phyloP scores from a whole-genome alignment of 2,329 filamentous ascomycete species.

The Tolypocladium capitatum region DNA sequence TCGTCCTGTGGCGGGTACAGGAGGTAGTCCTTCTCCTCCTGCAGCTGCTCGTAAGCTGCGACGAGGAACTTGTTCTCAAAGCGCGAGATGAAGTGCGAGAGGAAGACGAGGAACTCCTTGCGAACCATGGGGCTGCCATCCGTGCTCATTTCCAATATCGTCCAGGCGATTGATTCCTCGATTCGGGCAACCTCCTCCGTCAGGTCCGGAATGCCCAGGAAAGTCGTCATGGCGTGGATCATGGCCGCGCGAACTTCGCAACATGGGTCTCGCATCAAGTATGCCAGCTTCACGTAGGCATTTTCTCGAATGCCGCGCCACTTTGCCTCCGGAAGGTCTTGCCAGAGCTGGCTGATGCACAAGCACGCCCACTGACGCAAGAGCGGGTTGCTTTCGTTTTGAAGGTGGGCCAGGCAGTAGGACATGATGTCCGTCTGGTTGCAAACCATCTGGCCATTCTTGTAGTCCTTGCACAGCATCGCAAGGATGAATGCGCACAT shows the following conservation, averaged over 20 bases:
- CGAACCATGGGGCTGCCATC: slow-evolving; percentile 92
- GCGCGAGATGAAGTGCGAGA: slow-evolving; percentile 79
- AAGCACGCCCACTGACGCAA: slow-evolving; percentile 92
- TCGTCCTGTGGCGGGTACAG: slow-evolving; percentile 41
- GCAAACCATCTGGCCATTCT: slow-evolving; percentile 82
- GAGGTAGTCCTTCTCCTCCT: slow-evolving; percentile 66
- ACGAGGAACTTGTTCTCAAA: slow-evolving; percentile 91
- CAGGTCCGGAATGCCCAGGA: slow-evolving; percentile 83
- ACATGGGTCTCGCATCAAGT: slow-evolving; percentile 70
- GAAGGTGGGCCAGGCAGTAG: slow-evolving; percentile 71
- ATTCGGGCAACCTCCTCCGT: slow-evolving; percentile 84
- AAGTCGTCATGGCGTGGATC: slow-evolving; percentile 85
- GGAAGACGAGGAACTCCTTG: slow-evolving; percentile 84
- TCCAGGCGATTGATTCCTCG: slow-evolving; percentile 82
- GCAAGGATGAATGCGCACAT: slow-evolving; percentile 98
- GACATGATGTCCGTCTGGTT: slow-evolving; percentile 83
- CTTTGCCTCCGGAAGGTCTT: slow-evolving; percentile 81
- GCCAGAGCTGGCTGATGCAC: slow-evolving; percentile 90
- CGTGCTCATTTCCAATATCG: slow-evolving; percentile 79
- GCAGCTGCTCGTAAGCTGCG: slow-evolving; percentile 77
- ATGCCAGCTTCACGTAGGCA: slow-evolving; percentile 69
- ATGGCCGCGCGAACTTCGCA: slow-evolving; percentile 90
- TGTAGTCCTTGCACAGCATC: slow-evolving; percentile 93
- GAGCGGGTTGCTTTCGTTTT: slow-evolving; percentile 75
- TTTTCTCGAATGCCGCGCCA: slow-evolving; percentile 88